Evolutionary conservation across 306 rosid genomes (phyloP).

Genomic region (Fragaria ananassa): DNA sequence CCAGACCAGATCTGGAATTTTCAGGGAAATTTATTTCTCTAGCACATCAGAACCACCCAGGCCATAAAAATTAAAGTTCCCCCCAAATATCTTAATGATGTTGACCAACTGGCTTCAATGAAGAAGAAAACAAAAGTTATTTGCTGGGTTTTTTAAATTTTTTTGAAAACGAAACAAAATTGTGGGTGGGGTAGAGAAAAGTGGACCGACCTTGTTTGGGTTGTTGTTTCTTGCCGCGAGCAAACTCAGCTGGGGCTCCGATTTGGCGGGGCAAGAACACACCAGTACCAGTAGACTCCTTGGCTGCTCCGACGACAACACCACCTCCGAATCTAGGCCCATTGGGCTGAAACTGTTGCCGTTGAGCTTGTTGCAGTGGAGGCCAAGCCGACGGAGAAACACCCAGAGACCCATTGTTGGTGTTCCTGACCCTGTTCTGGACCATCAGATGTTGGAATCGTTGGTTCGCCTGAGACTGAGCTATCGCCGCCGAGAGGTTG

Average conservation of each 20-base stretch:
- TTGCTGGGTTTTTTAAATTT: background rate
- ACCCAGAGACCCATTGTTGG: slow-evolving; percentile 28
- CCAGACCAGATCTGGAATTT: slow-evolving; percentile 11
- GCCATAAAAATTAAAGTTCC: background rate
- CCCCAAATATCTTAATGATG: background rate
- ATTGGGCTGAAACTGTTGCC: slow-evolving; percentile 25
- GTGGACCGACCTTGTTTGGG: slow-evolving; percentile 35
- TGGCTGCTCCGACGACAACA: slow-evolving; percentile 34
- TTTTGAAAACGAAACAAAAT: background rate
- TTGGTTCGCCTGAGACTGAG: slow-evolving; percentile 18
- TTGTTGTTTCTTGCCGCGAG: slow-evolving; percentile 30
- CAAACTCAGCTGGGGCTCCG: slow-evolving; percentile 22
- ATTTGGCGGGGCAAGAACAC: slow-evolving; percentile 72
- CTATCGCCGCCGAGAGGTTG: slow-evolving; percentile 23
- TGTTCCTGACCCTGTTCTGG: slow-evolving; percentile 34
- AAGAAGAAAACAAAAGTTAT: background rate
- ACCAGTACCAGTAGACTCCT: slow-evolving; percentile 73
- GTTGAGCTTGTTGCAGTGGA: slow-evolving; percentile 47
- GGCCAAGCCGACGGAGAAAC: slow-evolving; percentile 66
- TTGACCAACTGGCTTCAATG: slow-evolving; percentile 1
- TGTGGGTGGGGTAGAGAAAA: background rate
- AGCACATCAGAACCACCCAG: background rate
- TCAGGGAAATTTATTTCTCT: background rate
- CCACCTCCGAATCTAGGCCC: slow-evolving; percentile 54
- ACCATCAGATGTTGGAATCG: slow-evolving; percentile 15